phyloP scores from a whole-genome alignment of 2,329 filamentous ascomycete species.

The Lasiodiplodia gonubiensis region DNA sequence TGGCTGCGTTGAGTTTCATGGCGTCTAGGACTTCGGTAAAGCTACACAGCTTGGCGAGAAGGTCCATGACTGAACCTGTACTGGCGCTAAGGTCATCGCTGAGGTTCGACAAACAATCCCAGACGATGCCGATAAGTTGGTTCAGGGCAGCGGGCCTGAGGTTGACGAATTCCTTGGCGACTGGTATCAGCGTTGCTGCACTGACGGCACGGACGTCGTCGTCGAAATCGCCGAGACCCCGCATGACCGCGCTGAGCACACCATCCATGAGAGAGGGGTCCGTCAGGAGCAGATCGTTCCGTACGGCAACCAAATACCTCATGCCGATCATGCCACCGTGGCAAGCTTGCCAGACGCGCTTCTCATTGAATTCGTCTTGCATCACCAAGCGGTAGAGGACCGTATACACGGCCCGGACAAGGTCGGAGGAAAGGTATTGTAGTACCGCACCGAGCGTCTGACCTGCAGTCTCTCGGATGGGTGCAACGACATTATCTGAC shows the following conservation, averaged over 20 bases:
- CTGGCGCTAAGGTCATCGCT: slow-evolving; percentile 96
- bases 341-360: slow-evolving; percentile 88
- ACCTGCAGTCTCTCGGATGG: slow-evolving; percentile 92
- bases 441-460: slow-evolving; percentile 90
- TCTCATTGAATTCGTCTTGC: slow-evolving; percentile 78
- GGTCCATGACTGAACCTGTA: slow-evolving; percentile 97
- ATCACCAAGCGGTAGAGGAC: slow-evolving; percentile 90
- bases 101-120: slow-evolving; percentile 96
- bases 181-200: slow-evolving; percentile 94
- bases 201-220: slow-evolving; percentile 97
- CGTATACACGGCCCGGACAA: slow-evolving; percentile 82
- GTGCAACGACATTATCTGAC: slow-evolving; percentile 94
- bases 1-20: slow-evolving; percentile 87
- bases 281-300: slow-evolving; percentile 86
- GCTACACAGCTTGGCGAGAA: slow-evolving; percentile 91
- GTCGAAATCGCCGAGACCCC: slow-evolving; percentile 85
- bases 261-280: slow-evolving; percentile 89
- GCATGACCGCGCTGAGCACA: slow-evolving; percentile 90
- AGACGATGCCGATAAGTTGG: slow-evolving; percentile 88
- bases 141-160: slow-evolving; percentile 80
- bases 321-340: slow-evolving; percentile 98
- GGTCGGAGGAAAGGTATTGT: slow-evolving; percentile 77
- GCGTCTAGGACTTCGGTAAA: slow-evolving; percentile 91
- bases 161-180: slow-evolving; percentile 91
- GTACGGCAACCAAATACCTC: slow-evolving; percentile 91